These are phyloP conservation scores for Ochetophila trinervis DNA, from an alignment of 306 rosid genomes.

Conservation along the genomic window DNA sequence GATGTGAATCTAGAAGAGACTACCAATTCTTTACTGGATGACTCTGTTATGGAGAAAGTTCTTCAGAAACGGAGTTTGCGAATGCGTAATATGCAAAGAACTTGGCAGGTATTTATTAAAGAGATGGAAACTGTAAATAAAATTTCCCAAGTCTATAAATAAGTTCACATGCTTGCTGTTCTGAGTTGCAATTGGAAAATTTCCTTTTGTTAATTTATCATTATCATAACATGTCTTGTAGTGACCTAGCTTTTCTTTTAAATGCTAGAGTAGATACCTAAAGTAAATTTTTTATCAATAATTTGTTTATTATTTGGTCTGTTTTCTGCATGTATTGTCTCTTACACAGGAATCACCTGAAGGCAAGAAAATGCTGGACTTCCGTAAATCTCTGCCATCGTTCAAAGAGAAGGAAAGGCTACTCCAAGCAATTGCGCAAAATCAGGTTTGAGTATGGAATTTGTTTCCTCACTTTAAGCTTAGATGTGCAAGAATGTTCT, in stretches of 20 bases:
- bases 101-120: slow-evolving; percentile 58
- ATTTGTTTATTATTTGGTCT: background rate
- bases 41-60: slow-evolving; percentile 94
- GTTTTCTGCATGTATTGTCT: background rate
- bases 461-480: slow-evolving; percentile 9
- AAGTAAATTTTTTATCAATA: background rate
- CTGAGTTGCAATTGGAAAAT: background rate
- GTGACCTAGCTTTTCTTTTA: background rate
- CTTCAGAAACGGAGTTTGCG: slow-evolving; percentile 87
- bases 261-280: background rate
- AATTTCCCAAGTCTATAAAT: background rate
- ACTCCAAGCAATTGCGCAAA: slow-evolving; percentile 55
- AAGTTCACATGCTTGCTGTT: background rate
- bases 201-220: background rate
- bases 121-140: background rate
- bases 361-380: slow-evolving; percentile 49
- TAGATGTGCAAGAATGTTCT: background rate
- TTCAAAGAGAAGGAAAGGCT: slow-evolving; percentile 50
- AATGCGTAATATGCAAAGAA: slow-evolving; percentile 90
- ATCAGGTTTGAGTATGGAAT: slow-evolving; percentile 38
- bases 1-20: slow-evolving; percentile 45
- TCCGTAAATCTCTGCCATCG: slow-evolving; percentile 48
- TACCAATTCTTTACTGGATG: slow-evolving; percentile 67
- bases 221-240: background rate
- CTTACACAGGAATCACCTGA: slow-evolving; percentile 52